phyloP scores from a whole-genome alignment of 305 asterid species.

The Solanum hybrid region DNA sequence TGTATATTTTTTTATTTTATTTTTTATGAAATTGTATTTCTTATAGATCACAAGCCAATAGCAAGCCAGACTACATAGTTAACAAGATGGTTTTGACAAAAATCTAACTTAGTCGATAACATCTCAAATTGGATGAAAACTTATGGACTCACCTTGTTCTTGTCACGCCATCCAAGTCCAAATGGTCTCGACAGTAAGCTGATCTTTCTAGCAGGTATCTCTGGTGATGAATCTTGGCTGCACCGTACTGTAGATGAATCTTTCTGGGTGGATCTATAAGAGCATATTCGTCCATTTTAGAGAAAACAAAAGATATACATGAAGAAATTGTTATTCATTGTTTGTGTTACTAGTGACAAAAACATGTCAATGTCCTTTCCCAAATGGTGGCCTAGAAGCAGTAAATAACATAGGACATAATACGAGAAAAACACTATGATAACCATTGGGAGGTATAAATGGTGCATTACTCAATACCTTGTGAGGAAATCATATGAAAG shows the following conservation, averaged over 20 bases:
- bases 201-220: conserved; percentile 58
- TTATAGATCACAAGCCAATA: neutral
- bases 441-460: neutral
- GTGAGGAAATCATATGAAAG: neutral
- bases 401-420: neutral
- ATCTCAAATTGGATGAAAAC: neutral
- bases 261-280: conserved; percentile 53
- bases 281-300: neutral
- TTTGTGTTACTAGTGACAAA: neutral
- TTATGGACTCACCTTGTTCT: conserved; percentile 55
- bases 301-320: neutral
- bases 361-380: neutral
- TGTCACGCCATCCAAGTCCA: conserved; percentile 87
- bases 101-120: neutral
- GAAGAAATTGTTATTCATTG: neutral
- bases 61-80: neutral
- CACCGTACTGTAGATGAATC: conserved; percentile 25
- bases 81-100: neutral
- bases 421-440: neutral
- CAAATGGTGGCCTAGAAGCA: neutral
- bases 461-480: neutral
- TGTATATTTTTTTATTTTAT: neutral
- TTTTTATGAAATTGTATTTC: neutral
- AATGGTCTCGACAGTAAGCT: conserved; percentile 83
- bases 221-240: conserved; percentile 56